Base-by-base conservation (phyloP, 148 eudicot genomes). In the Agrostemma githago region DNA sequence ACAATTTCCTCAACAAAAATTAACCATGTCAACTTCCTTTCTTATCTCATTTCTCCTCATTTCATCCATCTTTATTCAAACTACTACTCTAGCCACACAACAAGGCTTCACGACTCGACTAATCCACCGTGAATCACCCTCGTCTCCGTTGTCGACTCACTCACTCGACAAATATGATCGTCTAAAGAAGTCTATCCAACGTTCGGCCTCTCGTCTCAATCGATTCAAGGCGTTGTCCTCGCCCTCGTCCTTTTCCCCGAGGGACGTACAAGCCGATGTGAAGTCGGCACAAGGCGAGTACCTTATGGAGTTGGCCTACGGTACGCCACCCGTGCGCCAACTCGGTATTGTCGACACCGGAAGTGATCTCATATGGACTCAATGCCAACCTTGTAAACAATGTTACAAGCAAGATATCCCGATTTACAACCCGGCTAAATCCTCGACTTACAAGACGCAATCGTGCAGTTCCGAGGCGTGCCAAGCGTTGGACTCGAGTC, bases 111-210 rank as follows among this genome's bases (percentile, higher is more conserved):
- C 79, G 16, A 76, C 81, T 15, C 62, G 81, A 61, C 80, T 87
- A 64, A 81, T 87, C 38, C 88, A 85, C 73, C 90, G 86, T 37
- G 86, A 84, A 62, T 84, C 89, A 0, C 79, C 81, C 4, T 65
- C 20, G 2, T 86, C 89, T 42, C 89, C 89, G 0, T 65, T 79
- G 17, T 79, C 74, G 79, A 73, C 75, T 61, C 76, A 82, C 5
- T 77, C 79, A 42, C 41, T 62, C 6, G 51, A 72, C 58, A 65
- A 68, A 17, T 80, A 57, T 21, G 79, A 82, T 8, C 79, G 82
- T 2, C 10, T 87, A 3, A 48, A 70, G 15, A 57, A 75, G 17
- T n/a, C 84, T 1, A 3, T 82, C 40, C 75, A 8, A 1, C 83
- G 84, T 37, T 84, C 90, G 0, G 17, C 70, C 2, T 68, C 75